A percentile compares a stretch with the other conserved stretches of the same genome.
Conservation (phyloP, 768 basidiomycete genomes). For the Pleurotus tuoliensis region DNA sequence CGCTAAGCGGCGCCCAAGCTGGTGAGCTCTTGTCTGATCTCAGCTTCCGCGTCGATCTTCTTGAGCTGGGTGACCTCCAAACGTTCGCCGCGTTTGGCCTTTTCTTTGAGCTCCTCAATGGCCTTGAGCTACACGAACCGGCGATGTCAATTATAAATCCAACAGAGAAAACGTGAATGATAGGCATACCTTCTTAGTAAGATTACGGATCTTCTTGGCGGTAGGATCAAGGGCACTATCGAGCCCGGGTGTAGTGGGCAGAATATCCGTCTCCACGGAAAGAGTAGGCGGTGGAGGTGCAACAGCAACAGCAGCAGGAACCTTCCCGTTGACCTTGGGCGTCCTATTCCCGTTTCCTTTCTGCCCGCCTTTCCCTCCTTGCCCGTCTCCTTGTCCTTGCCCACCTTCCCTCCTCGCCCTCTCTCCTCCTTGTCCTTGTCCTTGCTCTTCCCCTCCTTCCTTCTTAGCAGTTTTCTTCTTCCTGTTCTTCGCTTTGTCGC, state of each 20-base stretch:
- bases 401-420: constrained; percentile 6
- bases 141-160: constrained; percentile 8
- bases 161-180: background rate
- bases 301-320: background rate
- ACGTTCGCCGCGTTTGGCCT: constrained; percentile 82
- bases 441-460: constrained; percentile 31
- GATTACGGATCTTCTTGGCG: constrained; percentile 91
- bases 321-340: background rate
- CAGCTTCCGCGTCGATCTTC: constrained; percentile 92
- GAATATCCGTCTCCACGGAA: constrained; percentile 24
- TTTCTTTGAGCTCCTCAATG: constrained; percentile 97
- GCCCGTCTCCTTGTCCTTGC: constrained; percentile 11
- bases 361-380: constrained; percentile 30
- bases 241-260: constrained; percentile 51
- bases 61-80: constrained; percentile 93
- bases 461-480: constrained; percentile 50
- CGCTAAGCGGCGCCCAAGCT: constrained; percentile 22
- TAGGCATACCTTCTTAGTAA: constrained; percentile 85
- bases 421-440: constrained; percentile 7
- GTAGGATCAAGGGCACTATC: constrained; percentile 66
- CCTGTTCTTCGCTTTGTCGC: constrained; percentile 49
- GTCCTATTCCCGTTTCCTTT: constrained; percentile 21
- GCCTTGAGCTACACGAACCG: constrained; percentile 75
- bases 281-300: constrained; percentile 12
- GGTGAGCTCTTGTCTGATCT: constrained; percentile 78